Evolutionary conservation across 495 filamentous ascomycete species (phyloP).

Genomic region (Aspergillus panamensis): DNA sequence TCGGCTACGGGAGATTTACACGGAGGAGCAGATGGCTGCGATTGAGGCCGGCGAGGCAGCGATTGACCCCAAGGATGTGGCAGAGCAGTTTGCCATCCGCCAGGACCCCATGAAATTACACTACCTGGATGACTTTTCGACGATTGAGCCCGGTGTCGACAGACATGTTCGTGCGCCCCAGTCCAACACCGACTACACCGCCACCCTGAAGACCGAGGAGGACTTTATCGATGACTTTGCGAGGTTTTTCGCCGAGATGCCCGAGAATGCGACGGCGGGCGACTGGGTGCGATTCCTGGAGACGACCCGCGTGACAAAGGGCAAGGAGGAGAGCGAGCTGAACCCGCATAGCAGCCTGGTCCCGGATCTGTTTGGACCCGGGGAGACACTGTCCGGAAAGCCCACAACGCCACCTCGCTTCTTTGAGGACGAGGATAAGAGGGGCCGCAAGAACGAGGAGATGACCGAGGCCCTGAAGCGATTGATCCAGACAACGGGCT

Average conservation of each 20-base stretch:
- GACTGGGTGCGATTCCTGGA: slow-evolving; percentile 49
- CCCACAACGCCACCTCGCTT: background rate
- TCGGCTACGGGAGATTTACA: slow-evolving; percentile 62
- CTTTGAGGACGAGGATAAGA: slow-evolving; percentile 6
- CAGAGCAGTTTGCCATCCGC: slow-evolving; percentile 63
- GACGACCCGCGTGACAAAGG: slow-evolving; percentile 44
- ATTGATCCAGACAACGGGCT: slow-evolving; percentile 67
- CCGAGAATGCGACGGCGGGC: slow-evolving; percentile 39
- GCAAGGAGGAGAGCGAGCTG: slow-evolving; percentile 50
- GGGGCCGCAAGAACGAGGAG: slow-evolving; percentile 30
- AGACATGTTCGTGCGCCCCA: slow-evolving; percentile 52
- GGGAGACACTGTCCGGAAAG: slow-evolving; percentile 32
- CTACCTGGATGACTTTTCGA: slow-evolving; percentile 85
- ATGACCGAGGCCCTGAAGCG: slow-evolving; percentile 52
- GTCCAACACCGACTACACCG: slow-evolving; percentile 56
- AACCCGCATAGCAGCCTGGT: slow-evolving; percentile 44
- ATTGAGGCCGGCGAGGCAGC: slow-evolving; percentile 82
- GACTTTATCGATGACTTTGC: slow-evolving; percentile 56
- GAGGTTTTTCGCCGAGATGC: slow-evolving; percentile 52
- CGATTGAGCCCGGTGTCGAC: slow-evolving; percentile 73
- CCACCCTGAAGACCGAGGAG: slow-evolving; percentile 56
- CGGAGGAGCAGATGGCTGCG: slow-evolving; percentile 74
- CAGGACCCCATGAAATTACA: slow-evolving; percentile 65
- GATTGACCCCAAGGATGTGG: slow-evolving; percentile 74
- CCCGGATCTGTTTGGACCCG: slow-evolving; percentile 49